phyloP scores from a whole-genome alignment of 1,284 basidiomycete species.

The Amylostereum areolatum region DNA sequence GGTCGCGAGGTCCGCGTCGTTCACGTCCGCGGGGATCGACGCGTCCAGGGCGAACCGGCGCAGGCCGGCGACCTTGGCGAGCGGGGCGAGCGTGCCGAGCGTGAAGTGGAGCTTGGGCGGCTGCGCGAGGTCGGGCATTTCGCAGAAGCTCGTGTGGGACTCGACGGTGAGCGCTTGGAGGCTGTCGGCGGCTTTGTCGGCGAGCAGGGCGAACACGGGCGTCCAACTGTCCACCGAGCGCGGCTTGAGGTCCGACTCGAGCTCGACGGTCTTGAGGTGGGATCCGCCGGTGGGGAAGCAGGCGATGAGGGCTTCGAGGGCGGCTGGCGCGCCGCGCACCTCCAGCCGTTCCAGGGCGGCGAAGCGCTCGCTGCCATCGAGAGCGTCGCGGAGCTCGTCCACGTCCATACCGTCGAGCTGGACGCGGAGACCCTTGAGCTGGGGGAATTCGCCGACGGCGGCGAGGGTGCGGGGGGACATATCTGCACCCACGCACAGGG shows the following conservation, averaged over 20 bases:
- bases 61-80: conserved; percentile 10
- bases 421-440: conserved; percentile 39
- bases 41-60: conserved; percentile 13
- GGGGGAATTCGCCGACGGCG: conserved; percentile 35
- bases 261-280: conserved; percentile 31
- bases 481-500: conserved; percentile 36
- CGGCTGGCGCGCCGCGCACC: conserved; percentile 30
- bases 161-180: conserved; percentile 42
- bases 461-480: conserved; percentile 35
- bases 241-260: conserved; percentile 26
- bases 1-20: conserved; percentile 10
- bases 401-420: conserved; percentile 39
- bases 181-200: conserved; percentile 26
- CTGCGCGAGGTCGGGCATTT: conserved; percentile 10
- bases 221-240: conserved; percentile 30
- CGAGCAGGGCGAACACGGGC: conserved; percentile 32
- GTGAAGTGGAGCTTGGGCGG: conserved; percentile 16
- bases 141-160: conserved; percentile 13
- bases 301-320: conserved; percentile 28
- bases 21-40: conserved; percentile 12
- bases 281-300: conserved; percentile 28
- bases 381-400: conserved; percentile 23
- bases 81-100: conserved; percentile 12
- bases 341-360: conserved; percentile 36
- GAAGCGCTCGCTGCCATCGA: conserved; percentile 25